These are phyloP conservation scores for Tuber melanosporum DNA, from an alignment of 495 filamentous ascomycete genomes.

Conservation along the genomic window DNA sequence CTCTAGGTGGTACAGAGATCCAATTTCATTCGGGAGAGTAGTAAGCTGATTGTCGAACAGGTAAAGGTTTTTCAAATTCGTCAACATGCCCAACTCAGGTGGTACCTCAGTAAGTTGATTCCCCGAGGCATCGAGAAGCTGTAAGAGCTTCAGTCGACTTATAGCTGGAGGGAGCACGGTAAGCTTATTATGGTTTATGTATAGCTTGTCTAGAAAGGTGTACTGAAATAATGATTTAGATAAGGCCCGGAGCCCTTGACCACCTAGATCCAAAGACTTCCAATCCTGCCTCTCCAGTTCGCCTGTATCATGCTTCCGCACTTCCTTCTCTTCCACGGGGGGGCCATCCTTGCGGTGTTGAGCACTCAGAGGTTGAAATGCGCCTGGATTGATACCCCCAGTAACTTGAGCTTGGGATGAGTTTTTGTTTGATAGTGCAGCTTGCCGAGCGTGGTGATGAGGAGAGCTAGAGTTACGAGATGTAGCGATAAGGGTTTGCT, in stretches of 20 bases:
- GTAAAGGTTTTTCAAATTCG: conserved; percentile 68
- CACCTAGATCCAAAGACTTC: conserved; percentile 85
- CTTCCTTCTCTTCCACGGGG: conserved; percentile 53
- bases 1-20: conserved; percentile 76
- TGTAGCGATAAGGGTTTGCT: conserved; percentile 69
- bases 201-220: conserved; percentile 77
- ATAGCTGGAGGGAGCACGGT: conserved; percentile 67
- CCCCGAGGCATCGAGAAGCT: conserved; percentile 74
- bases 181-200: conserved; percentile 85
- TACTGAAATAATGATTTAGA: conserved; percentile 74
- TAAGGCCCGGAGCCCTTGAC: conserved; percentile 79
- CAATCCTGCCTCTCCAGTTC: conserved; percentile 70
- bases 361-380: conserved; percentile 35
- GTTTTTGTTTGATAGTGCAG: conserved; percentile 47
- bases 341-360: conserved; percentile 41
- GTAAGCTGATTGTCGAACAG: conserved; percentile 85
- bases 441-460: conserved; percentile 60
- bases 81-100: conserved; percentile 91
- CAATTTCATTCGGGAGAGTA: conserved; percentile 75
- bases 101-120: conserved; percentile 80
- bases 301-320: conserved; percentile 57
- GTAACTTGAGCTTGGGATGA: conserved; percentile 51
- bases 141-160: conserved; percentile 70
- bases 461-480: conserved; percentile 59
- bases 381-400: conserved; percentile 52